Evolutionary conservation across 805 yeast genomes (phyloP).

Genomic region (Diddensiella santjacobensis): DNA sequence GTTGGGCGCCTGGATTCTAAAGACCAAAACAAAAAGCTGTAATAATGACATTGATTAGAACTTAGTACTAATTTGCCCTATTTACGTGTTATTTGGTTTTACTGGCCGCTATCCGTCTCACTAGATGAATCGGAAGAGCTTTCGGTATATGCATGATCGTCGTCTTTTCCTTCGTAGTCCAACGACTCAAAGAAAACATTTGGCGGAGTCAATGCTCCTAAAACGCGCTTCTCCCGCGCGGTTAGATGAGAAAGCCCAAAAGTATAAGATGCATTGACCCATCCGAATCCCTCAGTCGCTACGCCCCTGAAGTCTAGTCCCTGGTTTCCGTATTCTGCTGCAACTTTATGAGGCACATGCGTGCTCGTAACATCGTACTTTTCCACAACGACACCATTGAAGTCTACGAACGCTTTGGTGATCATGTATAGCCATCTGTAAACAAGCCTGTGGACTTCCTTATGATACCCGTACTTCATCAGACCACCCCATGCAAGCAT

Average conservation of each 20-base stretch:
- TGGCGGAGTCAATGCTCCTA: conserved; percentile 78
- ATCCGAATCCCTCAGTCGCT: conserved; percentile 94
- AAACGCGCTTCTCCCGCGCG: conserved; percentile 64
- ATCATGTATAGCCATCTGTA: conserved; percentile 89
- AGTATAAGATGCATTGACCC: conserved; percentile 89
- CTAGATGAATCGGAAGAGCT: too few relatives aligned
- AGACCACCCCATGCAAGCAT: conserved; percentile 91
- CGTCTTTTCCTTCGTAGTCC: conserved; percentile 1
- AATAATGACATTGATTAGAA: too few relatives aligned
- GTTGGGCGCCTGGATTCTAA: conserved; percentile 29
- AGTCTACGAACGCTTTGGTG: conserved; percentile 86
- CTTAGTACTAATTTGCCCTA: background rate
- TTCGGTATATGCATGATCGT: background rate
- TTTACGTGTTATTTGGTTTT: background rate
- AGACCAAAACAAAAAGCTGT: conserved; percentile 1
- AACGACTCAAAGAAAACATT: conserved; percentile 46
- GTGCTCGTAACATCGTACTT: conserved; percentile 86
- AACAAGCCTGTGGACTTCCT: conserved; percentile 63
- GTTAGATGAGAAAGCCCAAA: conserved; percentile 67
- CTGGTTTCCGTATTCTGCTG: conserved; percentile 96
- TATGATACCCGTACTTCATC: conserved; percentile 61
- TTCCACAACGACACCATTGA: conserved; percentile 92
- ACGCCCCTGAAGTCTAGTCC: conserved; percentile 91
- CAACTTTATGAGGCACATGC: conserved; percentile 83
- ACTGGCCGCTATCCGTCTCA: too few relatives aligned